A percentile compares a stretch with the other conserved stretches of the same genome.
Evolutionary conservation across 1,139 yeast genomes (phyloP).

Genomic region (Diutina scorzettiae): DNA sequence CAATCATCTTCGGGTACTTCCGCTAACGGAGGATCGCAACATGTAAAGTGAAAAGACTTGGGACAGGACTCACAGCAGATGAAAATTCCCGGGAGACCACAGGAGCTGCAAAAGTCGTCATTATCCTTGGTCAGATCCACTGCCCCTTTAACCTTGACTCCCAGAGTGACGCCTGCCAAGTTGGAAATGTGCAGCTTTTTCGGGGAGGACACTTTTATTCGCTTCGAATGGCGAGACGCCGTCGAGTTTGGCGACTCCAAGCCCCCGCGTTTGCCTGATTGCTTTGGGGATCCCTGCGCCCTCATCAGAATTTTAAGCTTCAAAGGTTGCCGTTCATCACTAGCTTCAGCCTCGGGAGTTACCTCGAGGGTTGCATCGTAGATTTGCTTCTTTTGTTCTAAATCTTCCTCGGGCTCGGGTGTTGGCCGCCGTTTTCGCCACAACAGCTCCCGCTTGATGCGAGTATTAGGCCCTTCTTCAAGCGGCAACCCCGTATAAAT

Average conservation of each 20-base stretch:
- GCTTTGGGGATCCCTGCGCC: not conserved
- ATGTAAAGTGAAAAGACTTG: slow-evolving; percentile 78
- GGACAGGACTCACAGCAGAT: slow-evolving; percentile 94
- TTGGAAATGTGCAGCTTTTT: slow-evolving; percentile 3
- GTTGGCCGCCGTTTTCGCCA: not conserved
- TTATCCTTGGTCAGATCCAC: slow-evolving; percentile 36
- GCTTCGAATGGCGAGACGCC: not conserved
- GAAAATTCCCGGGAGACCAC: slow-evolving; percentile 82
- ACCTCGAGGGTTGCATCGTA: not conserved
- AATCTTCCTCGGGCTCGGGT: not conserved
- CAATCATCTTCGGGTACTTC: slow-evolving; percentile 81
- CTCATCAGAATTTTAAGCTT: not conserved
- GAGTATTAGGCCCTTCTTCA: slow-evolving; percentile 47
- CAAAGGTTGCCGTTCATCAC: not conserved
- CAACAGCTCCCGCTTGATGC: slow-evolving; percentile 21
- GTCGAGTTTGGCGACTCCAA: too few relatives aligned
- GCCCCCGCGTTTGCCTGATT: too few relatives aligned
- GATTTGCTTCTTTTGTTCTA: not conserved
- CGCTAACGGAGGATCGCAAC: slow-evolving; percentile 84
- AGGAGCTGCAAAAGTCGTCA: slow-evolving; percentile 80
- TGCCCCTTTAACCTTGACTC: slow-evolving; percentile 8
- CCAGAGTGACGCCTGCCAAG: not conserved
- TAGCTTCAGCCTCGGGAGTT: not conserved
- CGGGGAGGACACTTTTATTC: slow-evolving; percentile 2
- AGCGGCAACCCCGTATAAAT: slow-evolving; percentile 57